Conservation (phyloP, 2,329 filamentous ascomycete genomes). For the Calonectria crousiana region DNA sequence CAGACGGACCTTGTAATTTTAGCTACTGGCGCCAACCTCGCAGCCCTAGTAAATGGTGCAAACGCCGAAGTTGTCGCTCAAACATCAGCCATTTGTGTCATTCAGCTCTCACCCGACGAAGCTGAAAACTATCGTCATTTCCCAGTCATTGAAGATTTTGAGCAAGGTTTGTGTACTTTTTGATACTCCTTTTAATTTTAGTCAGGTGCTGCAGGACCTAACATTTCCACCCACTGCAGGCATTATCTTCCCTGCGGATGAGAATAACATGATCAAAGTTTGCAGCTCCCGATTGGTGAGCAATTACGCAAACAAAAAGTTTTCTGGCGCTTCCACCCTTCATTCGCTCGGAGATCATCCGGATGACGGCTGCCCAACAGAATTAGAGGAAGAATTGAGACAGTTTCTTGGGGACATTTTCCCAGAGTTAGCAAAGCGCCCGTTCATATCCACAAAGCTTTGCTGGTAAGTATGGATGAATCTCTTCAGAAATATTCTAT, state of each 20-base stretch:
- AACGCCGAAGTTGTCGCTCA: conserved; percentile 72
- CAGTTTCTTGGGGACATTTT: conserved; percentile 56
- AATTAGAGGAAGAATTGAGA: conserved; percentile 66
- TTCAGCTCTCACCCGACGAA: conserved; percentile 70
- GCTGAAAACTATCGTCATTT: conserved; percentile 61
- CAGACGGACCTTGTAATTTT: conserved; percentile 72
- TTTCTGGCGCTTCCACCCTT: conserved; percentile 30
- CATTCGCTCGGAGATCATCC: conserved; percentile 40
- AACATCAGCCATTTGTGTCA: conserved; percentile 73
- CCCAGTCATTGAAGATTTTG: conserved; percentile 49
- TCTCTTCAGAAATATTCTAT: not conserved
- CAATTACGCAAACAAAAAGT: conserved; percentile 54
- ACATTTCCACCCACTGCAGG: conserved; percentile 27
- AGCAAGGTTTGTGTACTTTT: conserved; percentile 31
- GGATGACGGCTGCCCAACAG: conserved; percentile 54
- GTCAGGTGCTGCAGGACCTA: not conserved
- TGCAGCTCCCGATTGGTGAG: conserved; percentile 67
- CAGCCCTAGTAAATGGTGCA: conserved; percentile 69
- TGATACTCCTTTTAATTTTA: too few relatives aligned
- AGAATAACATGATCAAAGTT: conserved; percentile 62
- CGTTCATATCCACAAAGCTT: conserved; percentile 57
- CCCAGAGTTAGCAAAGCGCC: conserved; percentile 54
- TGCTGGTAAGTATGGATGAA: conserved; percentile 57
- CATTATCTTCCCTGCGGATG: conserved; percentile 69
- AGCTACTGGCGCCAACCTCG: conserved; percentile 76